Evolutionary conservation across 306 rosid species (phyloP), one percentile per base, ranked within the genome.

Genomic region (Vicia faba): DNA sequence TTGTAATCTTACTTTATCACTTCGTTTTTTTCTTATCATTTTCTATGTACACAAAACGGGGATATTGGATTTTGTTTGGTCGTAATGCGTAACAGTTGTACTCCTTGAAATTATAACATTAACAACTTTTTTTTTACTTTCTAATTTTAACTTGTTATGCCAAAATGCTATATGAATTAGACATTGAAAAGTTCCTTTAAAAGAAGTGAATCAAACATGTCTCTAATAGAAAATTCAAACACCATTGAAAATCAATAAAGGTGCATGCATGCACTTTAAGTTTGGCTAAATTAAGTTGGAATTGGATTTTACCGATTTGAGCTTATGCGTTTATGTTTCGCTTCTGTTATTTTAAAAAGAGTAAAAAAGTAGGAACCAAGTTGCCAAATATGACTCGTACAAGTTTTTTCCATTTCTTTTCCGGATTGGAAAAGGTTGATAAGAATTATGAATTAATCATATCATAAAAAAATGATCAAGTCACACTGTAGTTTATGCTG

Each of bases 11-110:
- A 55, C 70, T 50, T 55, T 68, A 59, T 59, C 38, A 49, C 1
- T 40, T 69, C 12, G 0, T 74, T 41, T 69, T 16, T 63, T 69
- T 58, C 51, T n/a, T 51, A 61, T 64, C 80, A 64, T 65, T 68
- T 78, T 80, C 49, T 68, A 71, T 75, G 70, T 72, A 58, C n/a
- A 49, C 70, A 71, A 64, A 73, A 69, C 33, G 60, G 64, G 73
- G 71, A 59, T 56, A 72, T 66, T 73, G 67, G 75, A 69, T 46
- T 61, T 41, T 61, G 78, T 79, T 71, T 73, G 79, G 74, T 78
- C 81, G 68, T 81, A 12, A 85, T 80, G 77, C 77, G 25, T 68
- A 75, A 80, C 86, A 79, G 87, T 82, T 84, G 92, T 82, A 46
- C 38, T 26, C 72, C 68, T 61, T 75, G 43, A 48, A 48, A 48